These are phyloP conservation scores for Aspergillus felis DNA, from an alignment of 2,329 filamentous ascomycete species.

Conservation along the genomic window DNA sequence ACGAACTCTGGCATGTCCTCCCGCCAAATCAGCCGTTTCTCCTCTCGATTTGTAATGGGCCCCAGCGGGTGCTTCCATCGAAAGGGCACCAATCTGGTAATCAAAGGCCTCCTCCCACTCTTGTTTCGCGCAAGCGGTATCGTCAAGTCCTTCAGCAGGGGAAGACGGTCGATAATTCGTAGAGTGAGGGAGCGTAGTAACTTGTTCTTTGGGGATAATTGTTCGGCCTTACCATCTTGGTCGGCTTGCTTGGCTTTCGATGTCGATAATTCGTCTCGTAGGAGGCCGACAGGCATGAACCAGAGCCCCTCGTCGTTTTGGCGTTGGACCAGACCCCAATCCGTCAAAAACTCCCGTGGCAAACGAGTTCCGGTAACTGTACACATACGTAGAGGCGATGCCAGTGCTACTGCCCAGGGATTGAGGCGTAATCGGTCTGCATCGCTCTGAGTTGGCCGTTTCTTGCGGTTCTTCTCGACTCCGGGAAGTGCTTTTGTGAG, in stretches of 20 bases:
- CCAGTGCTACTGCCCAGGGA: conserved; percentile 39
- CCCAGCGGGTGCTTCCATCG: conserved; percentile 33
- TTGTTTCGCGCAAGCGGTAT: conserved; percentile 5
- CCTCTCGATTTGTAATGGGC: conserved; percentile 21
- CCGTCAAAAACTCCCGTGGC: conserved; percentile 30
- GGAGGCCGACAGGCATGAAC: conserved; percentile 30
- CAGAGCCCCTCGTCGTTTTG: conserved; percentile 25
- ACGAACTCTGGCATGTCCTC: conserved; percentile 46
- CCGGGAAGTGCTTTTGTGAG: conserved; percentile 20
- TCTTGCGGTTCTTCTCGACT: conserved; percentile 22
- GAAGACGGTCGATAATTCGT: conserved; percentile 26
- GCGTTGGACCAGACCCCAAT: conserved; percentile 34
- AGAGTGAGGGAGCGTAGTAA: conserved; percentile 18
- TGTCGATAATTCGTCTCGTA: conserved; percentile 28
- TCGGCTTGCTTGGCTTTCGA: not conserved
- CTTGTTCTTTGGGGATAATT: not conserved
- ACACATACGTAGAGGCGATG: conserved; percentile 35
- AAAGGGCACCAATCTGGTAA: conserved; percentile 28
- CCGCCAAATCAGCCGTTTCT: conserved; percentile 41
- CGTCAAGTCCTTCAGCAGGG: conserved; percentile 20
- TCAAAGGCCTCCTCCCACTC: conserved; percentile 10
- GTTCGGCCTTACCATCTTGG: not conserved
- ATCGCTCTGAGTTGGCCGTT: conserved; percentile 20
- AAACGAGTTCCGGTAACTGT: conserved; percentile 28
- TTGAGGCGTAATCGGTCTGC: conserved; percentile 31